Evolutionary conservation across 345 rosid genomes (phyloP), one percentile per base, ranked within the genome.

Genomic region (Bruguiera sexangula): DNA sequence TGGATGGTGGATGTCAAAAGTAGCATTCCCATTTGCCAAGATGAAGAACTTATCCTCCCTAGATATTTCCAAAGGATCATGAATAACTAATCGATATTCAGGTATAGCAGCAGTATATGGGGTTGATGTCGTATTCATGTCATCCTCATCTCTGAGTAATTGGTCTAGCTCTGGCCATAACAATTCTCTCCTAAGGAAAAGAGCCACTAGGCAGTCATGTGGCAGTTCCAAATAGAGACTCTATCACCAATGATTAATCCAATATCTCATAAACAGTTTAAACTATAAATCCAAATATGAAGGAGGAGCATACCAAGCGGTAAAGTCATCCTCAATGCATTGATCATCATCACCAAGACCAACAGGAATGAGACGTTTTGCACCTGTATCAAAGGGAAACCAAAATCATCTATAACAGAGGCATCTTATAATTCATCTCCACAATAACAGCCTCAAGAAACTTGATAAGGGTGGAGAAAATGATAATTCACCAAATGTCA

Each of bases 291-390:
- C 34, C 60, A 32, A 48, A 13, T n/a, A 43, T 52, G 11, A 50
- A 6, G n/a, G 27, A 24, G 32, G 46, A 13, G 55, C 37, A 50
- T 71, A 71, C 80, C 80, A 76, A 66, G 87, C 83, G 63, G 82
- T 79, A 67, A 92, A 92, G 70, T 92, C 97, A 85, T 92, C 97
- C 84, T 92, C 97, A 66, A 92, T 92, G 81, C 92, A 92, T 69
- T 89, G 93, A 67, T 92, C 97, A 80, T 92, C 97, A 78, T 92
- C 93, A 62, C 97, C 96, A 52, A 89, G 93, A 79, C 97, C 97
- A 37, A 89, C 89, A 26, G 86, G 73, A 60, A 86, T 86, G 39
- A 92, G 79, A 52, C 92, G 88, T 37, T 89, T 87, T 18, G 84
- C 99, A 79, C 98, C 99, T 95, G 81, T n/a, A 61, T 27, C 53